Evolutionary conservation across 768 basidiomycete genomes (phyloP).

Genomic region (Hysterangium stoloniferum): DNA sequence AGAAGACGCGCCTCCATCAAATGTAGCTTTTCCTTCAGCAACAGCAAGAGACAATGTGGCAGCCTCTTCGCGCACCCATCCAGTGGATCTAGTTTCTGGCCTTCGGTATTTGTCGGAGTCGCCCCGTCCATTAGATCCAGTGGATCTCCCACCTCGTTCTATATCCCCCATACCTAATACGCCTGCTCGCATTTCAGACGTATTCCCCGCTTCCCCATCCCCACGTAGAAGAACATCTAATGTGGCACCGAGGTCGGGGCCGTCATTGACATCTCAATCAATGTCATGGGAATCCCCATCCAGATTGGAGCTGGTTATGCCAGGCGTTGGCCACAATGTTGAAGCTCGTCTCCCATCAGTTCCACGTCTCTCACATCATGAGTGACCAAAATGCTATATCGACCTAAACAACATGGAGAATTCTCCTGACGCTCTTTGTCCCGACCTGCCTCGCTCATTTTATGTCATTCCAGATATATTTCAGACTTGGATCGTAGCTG

Average conservation of each 20-base stretch:
- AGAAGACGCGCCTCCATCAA: neutral
- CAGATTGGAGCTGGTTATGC: neutral
- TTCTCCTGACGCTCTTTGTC: neutral
- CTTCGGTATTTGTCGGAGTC: conserved; percentile 1
- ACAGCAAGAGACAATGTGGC: neutral
- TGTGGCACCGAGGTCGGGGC: neutral
- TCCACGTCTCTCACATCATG: neutral
- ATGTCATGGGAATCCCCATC: neutral
- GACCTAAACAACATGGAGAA: neutral
- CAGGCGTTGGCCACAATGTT: neutral
- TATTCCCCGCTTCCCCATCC: neutral
- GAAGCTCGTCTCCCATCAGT: neutral
- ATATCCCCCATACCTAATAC: conserved; percentile 9
- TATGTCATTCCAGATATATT: neutral
- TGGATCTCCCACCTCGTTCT: neutral
- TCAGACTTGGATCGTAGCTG: neutral
- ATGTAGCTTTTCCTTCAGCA: neutral
- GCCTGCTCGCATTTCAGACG: conserved; percentile 8
- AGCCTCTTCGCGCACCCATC: neutral
- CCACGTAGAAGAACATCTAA: neutral
- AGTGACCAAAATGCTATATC: neutral
- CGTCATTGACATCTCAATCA: neutral
- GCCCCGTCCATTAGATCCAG: conserved; percentile 1
- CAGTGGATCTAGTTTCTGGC: neutral
- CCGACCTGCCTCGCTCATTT: conserved; percentile 4